Percentiles rank a stretch among this genome's conserved stretches.
Conservation (phyloP, 208 protist genomes). For the Leishmania tropica region DNA sequence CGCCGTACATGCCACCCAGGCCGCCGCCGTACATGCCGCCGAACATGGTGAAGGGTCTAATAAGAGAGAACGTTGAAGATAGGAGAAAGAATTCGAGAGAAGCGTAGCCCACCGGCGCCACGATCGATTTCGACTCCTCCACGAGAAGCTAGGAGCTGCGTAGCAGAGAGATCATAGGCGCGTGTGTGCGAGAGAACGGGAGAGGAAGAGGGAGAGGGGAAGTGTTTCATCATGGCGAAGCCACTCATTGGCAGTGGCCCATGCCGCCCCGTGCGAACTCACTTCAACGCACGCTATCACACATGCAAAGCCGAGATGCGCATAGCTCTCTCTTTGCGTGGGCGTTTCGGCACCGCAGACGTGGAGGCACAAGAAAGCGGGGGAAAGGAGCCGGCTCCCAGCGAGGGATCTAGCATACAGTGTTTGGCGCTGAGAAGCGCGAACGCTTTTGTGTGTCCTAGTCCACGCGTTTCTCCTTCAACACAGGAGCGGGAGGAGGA, state of each 20-base stretch:
- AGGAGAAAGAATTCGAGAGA: background rate
- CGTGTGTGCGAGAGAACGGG: background rate
- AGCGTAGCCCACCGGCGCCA: background rate
- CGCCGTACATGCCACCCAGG: slow-evolving; percentile 4
- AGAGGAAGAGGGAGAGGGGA: background rate
- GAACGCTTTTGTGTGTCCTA: background rate
- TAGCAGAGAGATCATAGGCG: background rate
- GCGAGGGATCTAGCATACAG: background rate
- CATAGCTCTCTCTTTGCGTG: background rate
- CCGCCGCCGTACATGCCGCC: slow-evolving; percentile 23
- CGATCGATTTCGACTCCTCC: background rate
- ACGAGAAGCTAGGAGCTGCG: background rate
- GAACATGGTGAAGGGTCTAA: background rate
- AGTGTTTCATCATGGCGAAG: background rate
- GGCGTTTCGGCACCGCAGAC: background rate
- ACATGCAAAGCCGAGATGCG: background rate
- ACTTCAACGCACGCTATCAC: background rate
- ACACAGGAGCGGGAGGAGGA: background rate
- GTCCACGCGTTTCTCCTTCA: background rate
- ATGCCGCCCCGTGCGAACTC: background rate
- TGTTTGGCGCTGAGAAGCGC: background rate
- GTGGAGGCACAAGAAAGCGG: no score
- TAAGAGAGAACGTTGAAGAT: background rate
- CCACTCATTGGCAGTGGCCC: background rate
- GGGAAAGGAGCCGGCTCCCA: background rate